Conservation (phyloP, 2,329 filamentous ascomycete genomes). For the Pseudohalonectria lignicola region DNA sequence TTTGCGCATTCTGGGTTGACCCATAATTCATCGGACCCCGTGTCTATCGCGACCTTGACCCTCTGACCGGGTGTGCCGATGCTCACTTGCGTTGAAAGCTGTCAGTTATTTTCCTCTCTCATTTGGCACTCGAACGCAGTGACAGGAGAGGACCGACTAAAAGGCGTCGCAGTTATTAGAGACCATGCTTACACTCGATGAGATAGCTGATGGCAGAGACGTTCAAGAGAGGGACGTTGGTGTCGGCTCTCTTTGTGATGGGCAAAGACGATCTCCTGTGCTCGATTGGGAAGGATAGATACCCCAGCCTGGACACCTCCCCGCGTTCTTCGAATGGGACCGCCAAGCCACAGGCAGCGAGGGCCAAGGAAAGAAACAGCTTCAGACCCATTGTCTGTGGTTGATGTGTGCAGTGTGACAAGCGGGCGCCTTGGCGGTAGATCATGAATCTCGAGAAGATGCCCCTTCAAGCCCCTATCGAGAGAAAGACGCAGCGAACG, state of each 20-base stretch:
- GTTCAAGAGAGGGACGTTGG: slow-evolving; percentile 6
- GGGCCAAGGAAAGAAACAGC: no score
- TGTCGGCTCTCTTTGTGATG: not conserved
- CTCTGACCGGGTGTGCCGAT: slow-evolving; percentile 37
- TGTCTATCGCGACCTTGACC: slow-evolving; percentile 37
- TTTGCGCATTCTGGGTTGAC: slow-evolving; percentile 44
- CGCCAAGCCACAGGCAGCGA: no score
- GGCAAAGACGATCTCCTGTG: not conserved
- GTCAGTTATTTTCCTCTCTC: not conserved
- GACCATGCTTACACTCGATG: slow-evolving; percentile 3
- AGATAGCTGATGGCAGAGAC: slow-evolving; percentile 5
- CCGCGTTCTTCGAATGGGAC: no score
- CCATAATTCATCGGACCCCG: slow-evolving; percentile 44
- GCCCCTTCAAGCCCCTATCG: no score
- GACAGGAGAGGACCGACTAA: not conserved
- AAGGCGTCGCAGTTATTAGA: not conserved
- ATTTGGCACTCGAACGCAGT: not conserved
- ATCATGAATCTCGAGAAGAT: no score
- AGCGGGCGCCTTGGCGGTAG: no score
- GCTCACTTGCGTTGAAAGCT: slow-evolving; percentile 16
- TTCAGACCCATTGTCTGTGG: no score
- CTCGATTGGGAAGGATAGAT: slow-evolving; percentile 3
- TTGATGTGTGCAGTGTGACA: no score
- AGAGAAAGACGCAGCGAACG: no score
- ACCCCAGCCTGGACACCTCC: no score